Percentiles rank a stretch among this genome's conserved stretches.
These are phyloP conservation scores for Diutina siamensis DNA, from an alignment of 1,139 yeast genomes.

Conservation along the genomic window DNA sequence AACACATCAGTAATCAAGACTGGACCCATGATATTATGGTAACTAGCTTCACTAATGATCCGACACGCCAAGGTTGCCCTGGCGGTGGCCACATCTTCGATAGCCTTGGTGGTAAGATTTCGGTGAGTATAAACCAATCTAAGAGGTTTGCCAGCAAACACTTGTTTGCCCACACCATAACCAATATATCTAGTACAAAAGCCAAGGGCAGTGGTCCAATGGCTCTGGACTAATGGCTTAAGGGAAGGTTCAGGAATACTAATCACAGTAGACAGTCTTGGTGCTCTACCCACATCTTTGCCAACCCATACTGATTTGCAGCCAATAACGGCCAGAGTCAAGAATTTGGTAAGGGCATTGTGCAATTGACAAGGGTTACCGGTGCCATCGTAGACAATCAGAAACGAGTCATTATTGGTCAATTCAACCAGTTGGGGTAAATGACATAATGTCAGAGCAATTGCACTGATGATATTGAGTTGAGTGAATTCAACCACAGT, in stretches of 20 bases:
- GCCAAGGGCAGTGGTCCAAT: neutral
- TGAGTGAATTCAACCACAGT: slow-evolving; percentile 38
- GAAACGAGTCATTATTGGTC: slow-evolving; percentile 28
- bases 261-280: neutral
- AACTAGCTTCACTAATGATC: slow-evolving; percentile 40
- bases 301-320: neutral
- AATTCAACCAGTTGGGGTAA: slow-evolving; percentile 39
- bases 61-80: slow-evolving; percentile 39
- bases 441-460: slow-evolving; percentile 51
- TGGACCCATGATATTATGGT: slow-evolving; percentile 43
- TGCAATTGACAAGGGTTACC: slow-evolving; percentile 14
- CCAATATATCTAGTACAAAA: neutral
- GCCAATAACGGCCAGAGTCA: slow-evolving; percentile 20
- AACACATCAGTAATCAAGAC: slow-evolving; percentile 45
- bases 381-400: slow-evolving; percentile 17
- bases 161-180: slow-evolving; percentile 1
- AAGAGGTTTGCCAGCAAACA: slow-evolving; percentile 9
- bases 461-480: slow-evolving; percentile 48
- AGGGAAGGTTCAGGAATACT: neutral
- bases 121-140: slow-evolving; percentile 27
- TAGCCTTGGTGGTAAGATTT: slow-evolving; percentile 10
- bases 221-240: neutral
- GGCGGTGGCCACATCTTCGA: slow-evolving; percentile 24
- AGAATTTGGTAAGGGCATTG: slow-evolving; percentile 20
- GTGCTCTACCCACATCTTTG: neutral